Conservation (phyloP, 1,284 basidiomycete species). For the Agroathelia rolfsii region DNA sequence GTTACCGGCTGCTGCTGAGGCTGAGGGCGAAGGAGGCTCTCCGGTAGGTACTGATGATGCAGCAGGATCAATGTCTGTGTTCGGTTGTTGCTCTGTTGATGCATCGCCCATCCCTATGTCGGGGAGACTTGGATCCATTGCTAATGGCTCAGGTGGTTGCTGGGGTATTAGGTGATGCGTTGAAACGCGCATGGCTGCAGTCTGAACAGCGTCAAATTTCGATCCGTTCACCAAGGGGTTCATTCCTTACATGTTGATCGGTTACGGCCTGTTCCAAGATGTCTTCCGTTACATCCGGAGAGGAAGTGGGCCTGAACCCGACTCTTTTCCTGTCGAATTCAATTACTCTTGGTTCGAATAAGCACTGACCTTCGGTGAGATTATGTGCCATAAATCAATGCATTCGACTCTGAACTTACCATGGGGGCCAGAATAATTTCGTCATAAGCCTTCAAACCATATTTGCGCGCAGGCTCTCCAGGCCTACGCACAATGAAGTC, state of each 20-base stretch:
- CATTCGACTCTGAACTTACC: constrained; percentile 45
- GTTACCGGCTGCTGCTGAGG: constrained; percentile 16
- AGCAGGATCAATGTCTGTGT: too few species aligned
- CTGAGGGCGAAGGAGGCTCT: constrained; percentile 12
- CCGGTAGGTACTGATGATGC: too few species aligned
- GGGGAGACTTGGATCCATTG: too few species aligned
- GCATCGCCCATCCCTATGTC: too few species aligned
- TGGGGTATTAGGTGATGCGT: constrained; percentile 77
- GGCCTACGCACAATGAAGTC: constrained; percentile 83
- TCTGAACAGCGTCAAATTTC: constrained; percentile 31
- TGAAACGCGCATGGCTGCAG: constrained; percentile 78
- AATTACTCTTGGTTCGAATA: constrained; percentile 89
- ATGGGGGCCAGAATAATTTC: constrained; percentile 94
- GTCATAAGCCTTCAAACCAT: constrained; percentile 86
- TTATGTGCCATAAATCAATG: constrained; percentile 4
- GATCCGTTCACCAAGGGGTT: constrained; percentile 1
- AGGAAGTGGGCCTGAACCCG: constrained; percentile 35
- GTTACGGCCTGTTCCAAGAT: constrained; percentile 53
- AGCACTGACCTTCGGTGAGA: constrained; percentile 39
- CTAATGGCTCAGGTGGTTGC: constrained; percentile 23
- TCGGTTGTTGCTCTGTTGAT: too few species aligned
- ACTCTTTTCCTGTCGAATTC: constrained; percentile 76
- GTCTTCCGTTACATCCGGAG: constrained; percentile 60
- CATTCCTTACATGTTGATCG: constrained; percentile 51
- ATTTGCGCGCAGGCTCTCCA: constrained; percentile 74